Evolutionary conservation across 179 eudicot species (phyloP).

Genomic region (Sideroxylon spinosum): DNA sequence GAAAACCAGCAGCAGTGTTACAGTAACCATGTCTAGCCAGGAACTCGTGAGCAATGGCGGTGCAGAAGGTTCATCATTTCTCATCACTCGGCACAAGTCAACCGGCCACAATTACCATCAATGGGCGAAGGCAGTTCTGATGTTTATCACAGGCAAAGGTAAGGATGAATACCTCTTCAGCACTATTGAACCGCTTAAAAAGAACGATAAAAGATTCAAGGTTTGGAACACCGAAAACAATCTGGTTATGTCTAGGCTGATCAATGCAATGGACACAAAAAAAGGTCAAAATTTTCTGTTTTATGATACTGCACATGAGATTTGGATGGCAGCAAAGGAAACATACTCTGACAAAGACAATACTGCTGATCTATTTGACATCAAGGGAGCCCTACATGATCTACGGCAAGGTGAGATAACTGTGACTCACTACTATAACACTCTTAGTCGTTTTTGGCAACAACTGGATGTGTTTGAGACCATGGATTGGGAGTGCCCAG

Average conservation of each 20-base stretch:
- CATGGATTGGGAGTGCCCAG: not conserved
- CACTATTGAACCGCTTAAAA: not conserved
- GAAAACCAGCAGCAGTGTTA: too few relatives aligned
- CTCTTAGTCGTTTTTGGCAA: not conserved
- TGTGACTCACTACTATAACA: not conserved
- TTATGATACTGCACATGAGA: not conserved
- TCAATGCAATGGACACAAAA: not conserved
- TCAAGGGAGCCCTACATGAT: not conserved
- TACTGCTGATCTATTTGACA: not conserved
- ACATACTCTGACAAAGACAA: not conserved
- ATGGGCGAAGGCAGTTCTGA: not conserved
- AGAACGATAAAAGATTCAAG: not conserved
- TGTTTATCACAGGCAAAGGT: not conserved
- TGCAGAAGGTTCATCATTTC: not conserved
- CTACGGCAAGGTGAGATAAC: not conserved
- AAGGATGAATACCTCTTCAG: not conserved
- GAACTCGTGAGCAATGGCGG: too few relatives aligned
- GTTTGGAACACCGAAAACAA: not conserved
- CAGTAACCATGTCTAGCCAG: too few relatives aligned
- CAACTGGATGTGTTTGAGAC: not conserved
- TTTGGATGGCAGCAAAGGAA: not conserved
- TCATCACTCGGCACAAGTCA: not conserved
- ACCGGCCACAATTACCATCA: slow-evolving; percentile 5
- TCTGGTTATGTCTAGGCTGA: slow-evolving; percentile 1
- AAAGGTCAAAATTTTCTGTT: not conserved